A percentile compares a stretch with the other conserved stretches of the same genome.
phyloP scores from a whole-genome alignment of 2,329 filamentous ascomycete species.

The Xylariaceae sp. region DNA sequence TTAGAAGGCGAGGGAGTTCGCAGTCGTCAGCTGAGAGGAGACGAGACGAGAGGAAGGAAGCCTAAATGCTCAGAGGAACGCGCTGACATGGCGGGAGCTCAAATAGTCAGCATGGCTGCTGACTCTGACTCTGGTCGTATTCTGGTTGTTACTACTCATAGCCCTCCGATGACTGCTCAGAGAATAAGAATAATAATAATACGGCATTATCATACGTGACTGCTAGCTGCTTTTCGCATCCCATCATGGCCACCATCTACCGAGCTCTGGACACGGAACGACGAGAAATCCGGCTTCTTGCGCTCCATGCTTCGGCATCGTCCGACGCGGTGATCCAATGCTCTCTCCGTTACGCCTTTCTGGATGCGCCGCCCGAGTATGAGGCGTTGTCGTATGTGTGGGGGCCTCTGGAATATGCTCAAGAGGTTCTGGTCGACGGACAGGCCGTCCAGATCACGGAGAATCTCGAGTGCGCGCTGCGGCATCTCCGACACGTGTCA shows the following conservation, averaged over 20 bases:
- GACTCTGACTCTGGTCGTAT: too few relatives aligned
- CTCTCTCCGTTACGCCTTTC: not conserved
- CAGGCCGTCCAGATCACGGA: not conserved
- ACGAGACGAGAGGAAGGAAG: too few relatives aligned
- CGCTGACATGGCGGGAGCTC: too few relatives aligned
- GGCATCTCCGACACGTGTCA: not conserved
- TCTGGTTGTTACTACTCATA: too few relatives aligned
- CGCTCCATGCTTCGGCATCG: not conserved
- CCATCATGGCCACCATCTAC: not conserved
- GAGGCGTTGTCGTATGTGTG: conserved; percentile 7
- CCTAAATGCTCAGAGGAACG: too few relatives aligned
- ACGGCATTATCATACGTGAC: too few relatives aligned
- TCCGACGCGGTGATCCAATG: not conserved
- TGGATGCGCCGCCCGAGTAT: not conserved
- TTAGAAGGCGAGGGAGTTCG: too few relatives aligned
- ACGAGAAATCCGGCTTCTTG: not conserved
- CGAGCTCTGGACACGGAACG: not conserved
- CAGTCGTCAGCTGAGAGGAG: too few relatives aligned
- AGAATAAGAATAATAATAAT: too few relatives aligned
- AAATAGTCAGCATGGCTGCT: too few relatives aligned
- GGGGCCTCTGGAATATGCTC: not conserved
- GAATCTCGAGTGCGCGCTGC: conserved; percentile 1
- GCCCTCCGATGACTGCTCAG: too few relatives aligned
- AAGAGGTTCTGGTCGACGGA: not conserved
- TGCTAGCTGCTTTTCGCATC: not conserved